phyloP scores from a whole-genome alignment of 2,329 filamentous ascomycete species.

The Diaporthe destruens region DNA sequence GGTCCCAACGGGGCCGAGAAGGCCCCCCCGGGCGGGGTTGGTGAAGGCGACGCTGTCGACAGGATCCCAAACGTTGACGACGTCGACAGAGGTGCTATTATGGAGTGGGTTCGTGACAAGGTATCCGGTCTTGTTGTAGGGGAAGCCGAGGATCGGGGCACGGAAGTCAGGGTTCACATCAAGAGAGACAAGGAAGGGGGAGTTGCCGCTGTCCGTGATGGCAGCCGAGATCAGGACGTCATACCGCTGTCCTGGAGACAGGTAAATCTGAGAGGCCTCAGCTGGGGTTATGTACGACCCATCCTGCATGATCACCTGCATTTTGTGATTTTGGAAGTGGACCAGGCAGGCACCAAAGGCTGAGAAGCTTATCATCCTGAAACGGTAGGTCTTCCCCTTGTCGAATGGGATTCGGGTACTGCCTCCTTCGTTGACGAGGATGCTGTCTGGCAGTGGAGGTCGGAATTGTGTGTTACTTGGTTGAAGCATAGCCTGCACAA shows the following conservation, averaged over 20 bases:
- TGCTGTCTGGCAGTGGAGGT: slow-evolving; percentile 57
- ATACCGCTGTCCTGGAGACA: slow-evolving; percentile 60
- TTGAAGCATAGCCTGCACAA: slow-evolving; percentile 56
- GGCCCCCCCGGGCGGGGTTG: slow-evolving; percentile 64
- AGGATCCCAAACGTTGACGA: slow-evolving; percentile 59
- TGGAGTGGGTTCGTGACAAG: slow-evolving; percentile 54
- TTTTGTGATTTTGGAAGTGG: slow-evolving; percentile 58
- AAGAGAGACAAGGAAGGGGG: slow-evolving; percentile 58
- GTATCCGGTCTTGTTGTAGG: slow-evolving; percentile 58
- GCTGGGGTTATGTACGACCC: slow-evolving; percentile 55
- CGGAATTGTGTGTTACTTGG: slow-evolving; percentile 54
- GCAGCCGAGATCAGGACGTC: slow-evolving; percentile 56
- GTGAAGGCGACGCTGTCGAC: slow-evolving; percentile 73
- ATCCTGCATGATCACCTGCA: slow-evolving; percentile 61
- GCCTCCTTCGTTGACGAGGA: slow-evolving; percentile 59
- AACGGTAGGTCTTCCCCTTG: slow-evolving; percentile 59
- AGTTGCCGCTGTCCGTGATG: slow-evolving; percentile 54
- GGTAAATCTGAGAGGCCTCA: slow-evolving; percentile 54
- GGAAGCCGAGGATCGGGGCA: slow-evolving; percentile 50
- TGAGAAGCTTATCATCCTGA: slow-evolving; percentile 61
- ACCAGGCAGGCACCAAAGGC: slow-evolving; percentile 59
- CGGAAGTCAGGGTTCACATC: slow-evolving; percentile 60
- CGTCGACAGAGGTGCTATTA: slow-evolving; percentile 47
- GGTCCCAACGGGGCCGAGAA: slow-evolving; percentile 66
- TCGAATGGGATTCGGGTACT: slow-evolving; percentile 53